Evolutionary conservation across 805 yeast genomes (phyloP).

Genomic region (Cyberlindnera mississippiensis): DNA sequence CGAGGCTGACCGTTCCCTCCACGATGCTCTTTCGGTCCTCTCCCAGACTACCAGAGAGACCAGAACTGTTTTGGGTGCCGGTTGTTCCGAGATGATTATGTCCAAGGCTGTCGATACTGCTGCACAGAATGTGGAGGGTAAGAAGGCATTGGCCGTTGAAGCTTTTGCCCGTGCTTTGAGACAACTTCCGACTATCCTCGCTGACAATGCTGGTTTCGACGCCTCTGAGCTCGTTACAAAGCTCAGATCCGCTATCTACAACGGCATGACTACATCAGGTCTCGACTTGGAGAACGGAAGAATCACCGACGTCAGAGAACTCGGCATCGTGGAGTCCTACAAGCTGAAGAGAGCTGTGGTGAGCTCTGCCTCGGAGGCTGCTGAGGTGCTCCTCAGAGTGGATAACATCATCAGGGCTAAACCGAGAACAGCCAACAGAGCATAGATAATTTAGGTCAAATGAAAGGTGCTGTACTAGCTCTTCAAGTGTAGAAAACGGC

Average conservation of each 20-base stretch:
- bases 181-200: constrained; percentile 91
- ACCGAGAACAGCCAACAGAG: constrained; percentile 95
- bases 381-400: constrained; percentile 91
- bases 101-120: constrained; percentile 96
- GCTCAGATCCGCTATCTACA: constrained; percentile 78
- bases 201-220: constrained; percentile 97
- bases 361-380: constrained; percentile 95
- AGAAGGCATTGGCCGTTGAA: constrained; percentile 90
- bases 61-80: constrained; percentile 81
- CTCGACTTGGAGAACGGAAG: constrained; percentile 79
- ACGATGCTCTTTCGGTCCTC: constrained; percentile 92
- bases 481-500: too few species aligned
- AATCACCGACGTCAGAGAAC: constrained; percentile 90
- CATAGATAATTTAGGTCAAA: constrained; percentile 15
- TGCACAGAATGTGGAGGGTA: constrained; percentile 91
- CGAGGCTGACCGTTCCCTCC: constrained; percentile 95
- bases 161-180: constrained; percentile 91
- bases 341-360: constrained; percentile 93
- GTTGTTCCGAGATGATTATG: constrained; percentile 92
- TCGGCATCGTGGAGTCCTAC: constrained; percentile 89
- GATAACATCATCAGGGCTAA: constrained; percentile 96
- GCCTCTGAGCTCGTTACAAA: constrained; percentile 89
- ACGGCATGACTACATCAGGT: constrained; percentile 90
- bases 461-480: too few species aligned
- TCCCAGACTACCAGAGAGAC: constrained; percentile 94